A percentile compares a stretch with the other conserved stretches of the same genome.
Conservation (phyloP, 257 asterid species). For the Coffea eugenioides region DNA sequence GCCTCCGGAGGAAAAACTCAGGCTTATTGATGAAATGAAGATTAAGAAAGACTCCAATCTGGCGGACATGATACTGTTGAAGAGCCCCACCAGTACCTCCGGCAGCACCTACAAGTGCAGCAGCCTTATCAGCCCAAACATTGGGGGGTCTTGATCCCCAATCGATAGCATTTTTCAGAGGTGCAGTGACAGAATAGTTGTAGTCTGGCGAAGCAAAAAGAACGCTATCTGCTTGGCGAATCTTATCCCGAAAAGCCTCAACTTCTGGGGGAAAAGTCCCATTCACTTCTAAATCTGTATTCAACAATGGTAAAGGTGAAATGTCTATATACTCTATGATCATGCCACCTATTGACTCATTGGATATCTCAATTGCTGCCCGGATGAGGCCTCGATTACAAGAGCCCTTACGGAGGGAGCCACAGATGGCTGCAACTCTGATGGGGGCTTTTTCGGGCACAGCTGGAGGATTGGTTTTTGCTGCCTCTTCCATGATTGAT, state of each 20-base stretch:
- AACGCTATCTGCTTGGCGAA: conserved; percentile 64
- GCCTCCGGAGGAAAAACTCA: conserved; percentile 49
- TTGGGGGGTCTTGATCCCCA: conserved; percentile 85
- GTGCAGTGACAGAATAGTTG: conserved; percentile 81
- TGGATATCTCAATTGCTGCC: conserved; percentile 60
- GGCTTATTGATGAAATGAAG: conserved; percentile 87
- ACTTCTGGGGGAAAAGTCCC: conserved; percentile 75
- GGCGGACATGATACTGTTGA: conserved; percentile 75
- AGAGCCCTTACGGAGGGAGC: conserved; percentile 45
- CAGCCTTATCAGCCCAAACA: conserved; percentile 67
- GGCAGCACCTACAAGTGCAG: conserved; percentile 63
- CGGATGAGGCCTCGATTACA: conserved; percentile 37
- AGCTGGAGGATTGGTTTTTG: background rate
- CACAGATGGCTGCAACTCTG: conserved; percentile 48
- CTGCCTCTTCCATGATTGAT: background rate
- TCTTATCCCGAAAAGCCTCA: conserved; percentile 79
- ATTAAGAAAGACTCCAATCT: conserved; percentile 64
- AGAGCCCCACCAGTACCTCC: conserved; percentile 66
- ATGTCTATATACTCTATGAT: conserved; percentile 73
- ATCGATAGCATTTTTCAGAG: conserved; percentile 71
- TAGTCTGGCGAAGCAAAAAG: conserved; percentile 92
- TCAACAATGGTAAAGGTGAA: conserved; percentile 60
- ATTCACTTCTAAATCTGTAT: conserved; percentile 77
- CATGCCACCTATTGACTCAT: conserved; percentile 53
- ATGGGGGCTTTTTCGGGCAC: background rate